Evolutionary conservation across 208 protist species (phyloP), one percentile per base, ranked within the genome.

Genomic region (Jaenimonas drosophilae): DNA sequence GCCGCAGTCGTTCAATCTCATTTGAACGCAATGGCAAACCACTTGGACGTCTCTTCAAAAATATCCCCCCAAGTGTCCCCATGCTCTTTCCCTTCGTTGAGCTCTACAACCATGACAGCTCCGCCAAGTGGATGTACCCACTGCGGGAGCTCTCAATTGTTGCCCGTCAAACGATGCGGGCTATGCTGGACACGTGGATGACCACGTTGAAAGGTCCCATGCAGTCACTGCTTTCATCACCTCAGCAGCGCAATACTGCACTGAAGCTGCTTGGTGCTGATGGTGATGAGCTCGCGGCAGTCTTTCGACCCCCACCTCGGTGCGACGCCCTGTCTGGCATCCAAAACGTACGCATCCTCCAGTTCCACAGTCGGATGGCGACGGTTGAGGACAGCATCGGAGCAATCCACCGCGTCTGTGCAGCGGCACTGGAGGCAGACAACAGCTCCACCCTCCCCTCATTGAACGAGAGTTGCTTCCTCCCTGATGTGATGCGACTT

Each of bases 71-170:
- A 11, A 47, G 50, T 14, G 74, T 88, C 36, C 54, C 40, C 25
- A 58, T 79, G 32, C 38, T 94, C 17, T 88, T 74, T 42, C 85
- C 85, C 0, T 94, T 81, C 59, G 77, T 94, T 5, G 71, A 86
- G 64, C 62, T 91, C 11, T 84, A 74, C 60, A 88, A 85, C 62
- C 53, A 54, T 20, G 73, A 90, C 56, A 77, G 73, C 41, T 52
- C 53, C 25, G 80, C 71, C 6, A 66, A 75, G 49, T 94, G 71
- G 73, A 77, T 91, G 77, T 75, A 79, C 58, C 23, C 65, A 20
- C 67, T 69, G 4, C 47, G 70, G 31, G 79, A 87, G 54, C 49
- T 74, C 11, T 62, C 54, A 17, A 54, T 87, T 32, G 62, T 65
- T 21, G 77, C 85, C 2, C 77, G 80, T 0, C 65, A 63, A 42